Conservation (phyloP, 2,329 filamentous ascomycete species). For the Diaporthe ilicicola region DNA sequence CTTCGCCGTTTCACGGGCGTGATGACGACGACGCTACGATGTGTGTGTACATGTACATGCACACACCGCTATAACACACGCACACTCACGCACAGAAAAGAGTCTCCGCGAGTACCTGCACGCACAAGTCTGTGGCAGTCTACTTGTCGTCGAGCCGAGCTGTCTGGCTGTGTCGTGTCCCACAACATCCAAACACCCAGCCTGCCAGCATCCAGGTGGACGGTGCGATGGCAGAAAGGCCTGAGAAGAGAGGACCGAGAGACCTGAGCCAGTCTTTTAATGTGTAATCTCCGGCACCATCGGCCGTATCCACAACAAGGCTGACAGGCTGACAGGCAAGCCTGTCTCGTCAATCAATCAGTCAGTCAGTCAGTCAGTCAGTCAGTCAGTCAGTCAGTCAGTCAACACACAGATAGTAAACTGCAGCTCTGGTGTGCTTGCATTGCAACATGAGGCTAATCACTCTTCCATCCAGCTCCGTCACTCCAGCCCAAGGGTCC, state of each 20-base stretch:
- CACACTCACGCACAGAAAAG: not conserved
- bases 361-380: not conserved
- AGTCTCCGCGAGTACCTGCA: not conserved
- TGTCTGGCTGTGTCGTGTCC: not conserved
- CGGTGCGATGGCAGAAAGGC: not conserved
- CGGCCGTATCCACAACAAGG: conserved; percentile 1
- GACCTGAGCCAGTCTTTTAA: not conserved
- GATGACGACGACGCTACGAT: conserved; percentile 14
- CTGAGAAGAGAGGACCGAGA: not conserved
- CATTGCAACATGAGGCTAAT: not conserved
- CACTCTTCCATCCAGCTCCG: not conserved
- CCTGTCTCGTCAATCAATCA: not conserved
- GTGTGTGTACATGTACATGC: not conserved
- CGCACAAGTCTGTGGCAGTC: not conserved
- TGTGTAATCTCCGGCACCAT: not conserved
- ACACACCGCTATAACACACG: not conserved
- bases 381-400: not conserved
- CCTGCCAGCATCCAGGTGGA: not conserved
- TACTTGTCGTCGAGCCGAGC: not conserved
- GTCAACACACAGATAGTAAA: too few relatives aligned
- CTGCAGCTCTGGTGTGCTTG: too few relatives aligned
- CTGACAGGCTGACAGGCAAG: conserved; percentile 7
- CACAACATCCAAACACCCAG: not conserved
- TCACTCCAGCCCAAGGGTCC: not conserved
- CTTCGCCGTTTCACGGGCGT: not conserved